phyloP scores from a whole-genome alignment of 2,329 filamentous ascomycete species.

The Westerdykella sp. region DNA sequence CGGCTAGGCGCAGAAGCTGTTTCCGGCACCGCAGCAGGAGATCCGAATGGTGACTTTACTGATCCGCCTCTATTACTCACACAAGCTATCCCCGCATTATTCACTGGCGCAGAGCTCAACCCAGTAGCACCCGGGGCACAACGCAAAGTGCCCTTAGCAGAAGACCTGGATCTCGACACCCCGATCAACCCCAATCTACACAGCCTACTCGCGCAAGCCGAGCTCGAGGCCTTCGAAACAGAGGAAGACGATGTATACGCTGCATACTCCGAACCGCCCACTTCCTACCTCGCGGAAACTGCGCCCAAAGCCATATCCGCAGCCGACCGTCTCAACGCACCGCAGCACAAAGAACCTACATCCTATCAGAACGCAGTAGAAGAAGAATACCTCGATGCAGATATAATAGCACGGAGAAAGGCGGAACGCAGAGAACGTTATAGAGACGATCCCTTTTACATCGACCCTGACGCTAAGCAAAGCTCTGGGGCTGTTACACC shows the following conservation, averaged over 20 bases:
- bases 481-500: constrained; percentile 64
- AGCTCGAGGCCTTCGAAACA: constrained; percentile 40
- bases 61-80: constrained; percentile 80
- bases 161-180: constrained; percentile 69
- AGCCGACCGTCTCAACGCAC: constrained; percentile 39
- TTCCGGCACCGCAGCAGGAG: constrained; percentile 54
- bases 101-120: constrained; percentile 81
- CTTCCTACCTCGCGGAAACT: constrained; percentile 14
- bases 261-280: constrained; percentile 42
- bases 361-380: constrained; percentile 44
- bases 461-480: constrained; percentile 47
- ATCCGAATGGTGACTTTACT: constrained; percentile 59
- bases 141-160: constrained; percentile 73
- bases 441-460: constrained; percentile 94
- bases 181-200: constrained; percentile 73
- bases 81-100: constrained; percentile 83
- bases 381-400: constrained; percentile 59
- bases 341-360: constrained; percentile 23
- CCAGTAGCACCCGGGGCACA: constrained; percentile 81
- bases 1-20: constrained; percentile 79
- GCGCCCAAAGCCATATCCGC: constrained; percentile 29
- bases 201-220: constrained; percentile 54
- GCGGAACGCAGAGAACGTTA: constrained; percentile 75
- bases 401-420: constrained; percentile 67
- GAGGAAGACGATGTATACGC: constrained; percentile 42